phyloP scores from a whole-genome alignment of 805 yeast genomes.

The Ogataea salicorniae region DNA sequence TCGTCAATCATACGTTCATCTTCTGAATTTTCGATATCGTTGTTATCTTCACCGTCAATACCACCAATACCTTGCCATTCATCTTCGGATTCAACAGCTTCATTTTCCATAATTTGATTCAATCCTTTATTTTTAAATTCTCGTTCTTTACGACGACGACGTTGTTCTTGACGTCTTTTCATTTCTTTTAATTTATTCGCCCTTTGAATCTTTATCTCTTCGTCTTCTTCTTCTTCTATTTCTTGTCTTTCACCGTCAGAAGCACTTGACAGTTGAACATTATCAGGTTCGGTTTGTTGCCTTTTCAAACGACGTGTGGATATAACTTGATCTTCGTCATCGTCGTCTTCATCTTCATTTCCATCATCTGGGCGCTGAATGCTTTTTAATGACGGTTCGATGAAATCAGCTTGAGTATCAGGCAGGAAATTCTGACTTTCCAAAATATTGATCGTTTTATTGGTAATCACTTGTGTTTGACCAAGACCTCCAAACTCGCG shows the following conservation, averaged over 20 bases:
- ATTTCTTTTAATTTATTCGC: conserved; percentile 19
- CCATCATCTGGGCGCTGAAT: conserved; percentile 14
- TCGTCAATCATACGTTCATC: conserved; percentile 78
- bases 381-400: background rate
- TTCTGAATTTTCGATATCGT: conserved; percentile 63
- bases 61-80: conserved; percentile 86
- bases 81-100: conserved; percentile 86
- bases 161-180: conserved; percentile 18
- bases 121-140: conserved; percentile 58
- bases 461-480: background rate
- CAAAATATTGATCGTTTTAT: conserved; percentile 9
- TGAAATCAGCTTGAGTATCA: conserved; percentile 28
- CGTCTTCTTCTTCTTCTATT: conserved; percentile 30
- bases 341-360: conserved; percentile 13
- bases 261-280: background rate
- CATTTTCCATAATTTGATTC: conserved; percentile 62
- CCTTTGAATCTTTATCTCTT: conserved; percentile 33
- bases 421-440: conserved; percentile 28
- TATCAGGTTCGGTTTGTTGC: background rate
- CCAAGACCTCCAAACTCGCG: conserved; percentile 24
- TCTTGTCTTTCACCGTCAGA: conserved; percentile 6
- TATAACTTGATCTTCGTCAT: background rate
- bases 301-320: background rate
- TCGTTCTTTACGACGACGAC: conserved; percentile 31
- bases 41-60: conserved; percentile 47